Evolutionary conservation across 2,329 filamentous ascomycete species (phyloP).

Genomic region (Phoma sp.): DNA sequence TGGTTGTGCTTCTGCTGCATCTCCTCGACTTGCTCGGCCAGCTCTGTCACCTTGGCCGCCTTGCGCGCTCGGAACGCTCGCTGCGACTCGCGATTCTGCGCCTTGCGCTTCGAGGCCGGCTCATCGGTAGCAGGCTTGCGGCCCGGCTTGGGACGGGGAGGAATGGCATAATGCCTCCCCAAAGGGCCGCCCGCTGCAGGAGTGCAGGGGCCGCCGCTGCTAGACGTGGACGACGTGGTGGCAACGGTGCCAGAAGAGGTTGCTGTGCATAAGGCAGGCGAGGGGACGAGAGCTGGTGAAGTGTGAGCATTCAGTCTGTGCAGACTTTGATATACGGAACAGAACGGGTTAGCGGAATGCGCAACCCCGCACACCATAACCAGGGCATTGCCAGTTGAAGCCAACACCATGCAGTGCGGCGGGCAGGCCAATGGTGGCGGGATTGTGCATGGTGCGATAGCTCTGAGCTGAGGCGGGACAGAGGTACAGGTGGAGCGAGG

Average conservation of each 20-base stretch:
- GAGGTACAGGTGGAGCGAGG: slow-evolving; percentile 13
- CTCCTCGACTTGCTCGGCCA: slow-evolving; percentile 54
- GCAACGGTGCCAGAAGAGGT: slow-evolving; percentile 21
- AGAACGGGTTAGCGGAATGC: slow-evolving; percentile 12
- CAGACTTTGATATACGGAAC: slow-evolving; percentile 14
- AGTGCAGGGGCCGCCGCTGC: slow-evolving; percentile 35
- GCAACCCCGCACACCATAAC: slow-evolving; percentile 12
- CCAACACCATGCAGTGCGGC: not conserved
- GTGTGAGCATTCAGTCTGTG: slow-evolving; percentile 9
- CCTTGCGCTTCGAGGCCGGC: slow-evolving; percentile 90
- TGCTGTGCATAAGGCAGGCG: slow-evolving; percentile 17
- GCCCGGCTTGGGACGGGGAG: slow-evolving; percentile 68
- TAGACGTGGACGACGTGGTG: slow-evolving; percentile 34
- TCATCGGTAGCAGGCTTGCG: slow-evolving; percentile 94
- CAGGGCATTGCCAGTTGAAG: slow-evolving; percentile 1
- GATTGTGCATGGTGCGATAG: not conserved
- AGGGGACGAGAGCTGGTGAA: slow-evolving; percentile 13
- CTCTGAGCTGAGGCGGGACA: slow-evolving; percentile 15
- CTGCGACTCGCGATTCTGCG: slow-evolving; percentile 92
- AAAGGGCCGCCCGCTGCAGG: slow-evolving; percentile 48
- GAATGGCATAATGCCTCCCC: slow-evolving; percentile 48
- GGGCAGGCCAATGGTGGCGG: not conserved
- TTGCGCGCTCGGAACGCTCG: slow-evolving; percentile 87
- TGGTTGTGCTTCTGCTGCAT: slow-evolving; percentile 19
- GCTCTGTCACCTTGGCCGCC: slow-evolving; percentile 79